These are phyloP conservation scores for Spongispora temasekensis DNA, from an alignment of 1,284 basidiomycete species.

Conservation along the genomic window DNA sequence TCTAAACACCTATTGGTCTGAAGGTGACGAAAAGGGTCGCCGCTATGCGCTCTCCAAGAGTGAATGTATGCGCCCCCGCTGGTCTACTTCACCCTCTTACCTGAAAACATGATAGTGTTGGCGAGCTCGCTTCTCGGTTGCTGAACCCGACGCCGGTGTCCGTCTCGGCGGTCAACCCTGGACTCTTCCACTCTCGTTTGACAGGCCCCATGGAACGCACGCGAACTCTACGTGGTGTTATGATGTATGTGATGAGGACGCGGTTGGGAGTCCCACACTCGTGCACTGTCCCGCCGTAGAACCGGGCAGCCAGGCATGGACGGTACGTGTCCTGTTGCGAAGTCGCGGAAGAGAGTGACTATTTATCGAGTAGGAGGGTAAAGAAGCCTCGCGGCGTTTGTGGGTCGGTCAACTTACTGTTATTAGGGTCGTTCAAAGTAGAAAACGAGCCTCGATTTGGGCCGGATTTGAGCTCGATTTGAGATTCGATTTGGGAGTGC, in stretches of 20 bases:
- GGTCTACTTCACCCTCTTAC: no score
- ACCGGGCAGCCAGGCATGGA: constrained; percentile 24
- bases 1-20: no score
- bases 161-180: constrained; percentile 40
- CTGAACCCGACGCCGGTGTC: constrained; percentile 31
- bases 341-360: constrained; percentile 31
- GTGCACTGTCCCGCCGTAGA: constrained; percentile 30
- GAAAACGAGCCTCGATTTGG: no score
- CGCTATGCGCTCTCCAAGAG: no score
- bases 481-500: no score
- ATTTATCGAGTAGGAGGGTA: constrained; percentile 29
- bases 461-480: no score
- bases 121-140: constrained; percentile 36
- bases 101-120: constrained; percentile 36
- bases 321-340: constrained; percentile 28
- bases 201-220: constrained; percentile 16
- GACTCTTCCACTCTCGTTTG: constrained; percentile 35
- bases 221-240: neutral
- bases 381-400: constrained; percentile 24
- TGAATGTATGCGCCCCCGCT: no score
- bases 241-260: constrained; percentile 8
- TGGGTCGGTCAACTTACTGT: constrained; percentile 29
- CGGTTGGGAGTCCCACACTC: constrained; percentile 32
- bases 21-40: no score
- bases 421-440: no score